These are phyloP conservation scores for Fraxinus angustifolia DNA, from an alignment of 305 asterid genomes.

Conservation along the genomic window DNA sequence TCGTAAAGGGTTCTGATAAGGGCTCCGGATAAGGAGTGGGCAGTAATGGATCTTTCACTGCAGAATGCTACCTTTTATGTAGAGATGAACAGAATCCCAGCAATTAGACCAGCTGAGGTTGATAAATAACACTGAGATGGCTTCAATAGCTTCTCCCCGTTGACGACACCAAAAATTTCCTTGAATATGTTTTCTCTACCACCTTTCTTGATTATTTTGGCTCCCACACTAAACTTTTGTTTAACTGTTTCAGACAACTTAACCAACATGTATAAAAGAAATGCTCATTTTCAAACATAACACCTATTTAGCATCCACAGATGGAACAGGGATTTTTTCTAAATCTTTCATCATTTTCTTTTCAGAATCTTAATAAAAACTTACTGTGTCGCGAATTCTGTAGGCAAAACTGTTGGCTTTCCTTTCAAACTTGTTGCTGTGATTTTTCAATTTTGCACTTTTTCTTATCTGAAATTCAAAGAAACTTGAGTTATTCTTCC, in stretches of 20 bases:
- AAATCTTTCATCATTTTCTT: too few relatives aligned
- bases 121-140: slow-evolving; percentile 68
- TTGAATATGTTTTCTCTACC: slow-evolving; percentile 57
- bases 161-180: slow-evolving; percentile 41
- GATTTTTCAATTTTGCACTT: slow-evolving; percentile 20
- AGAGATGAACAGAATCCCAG: slow-evolving; percentile 62
- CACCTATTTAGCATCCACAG: neutral
- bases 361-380: too few relatives aligned
- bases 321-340: neutral
- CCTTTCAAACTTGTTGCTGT: slow-evolving; percentile 32
- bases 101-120: slow-evolving; percentile 70
- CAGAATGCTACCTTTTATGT: slow-evolving; percentile 32
- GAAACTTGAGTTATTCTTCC: neutral
- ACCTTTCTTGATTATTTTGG: slow-evolving; percentile 55
- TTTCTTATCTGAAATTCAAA: slow-evolving; percentile 36
- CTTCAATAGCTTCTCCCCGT: slow-evolving; percentile 55
- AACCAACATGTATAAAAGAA: neutral
- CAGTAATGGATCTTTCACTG: slow-evolving; percentile 57
- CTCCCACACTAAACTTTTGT: slow-evolving; percentile 61
- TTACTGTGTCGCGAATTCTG: slow-evolving; percentile 54
- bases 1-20: slow-evolving; percentile 48
- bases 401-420: slow-evolving; percentile 47
- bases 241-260: slow-evolving; percentile 58
- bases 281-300: neutral
- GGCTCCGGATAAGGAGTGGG: slow-evolving; percentile 42